Evolutionary conservation across 2,329 filamentous ascomycete species (phyloP).

Genomic region (Sphaerulina vaccinii): DNA sequence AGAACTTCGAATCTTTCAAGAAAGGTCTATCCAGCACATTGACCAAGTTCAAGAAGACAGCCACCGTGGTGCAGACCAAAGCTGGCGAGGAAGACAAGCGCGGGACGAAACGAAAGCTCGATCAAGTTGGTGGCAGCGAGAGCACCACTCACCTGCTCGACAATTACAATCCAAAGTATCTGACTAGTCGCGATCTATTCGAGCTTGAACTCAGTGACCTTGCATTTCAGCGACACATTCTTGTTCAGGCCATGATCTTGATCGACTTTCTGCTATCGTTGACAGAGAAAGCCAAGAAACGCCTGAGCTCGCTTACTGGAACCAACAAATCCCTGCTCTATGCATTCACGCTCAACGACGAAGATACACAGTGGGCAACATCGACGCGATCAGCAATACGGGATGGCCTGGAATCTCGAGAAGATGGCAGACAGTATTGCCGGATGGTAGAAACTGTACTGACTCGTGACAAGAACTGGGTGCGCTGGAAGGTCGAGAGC

Average conservation of each 20-base stretch:
- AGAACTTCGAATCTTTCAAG: constrained; percentile 66
- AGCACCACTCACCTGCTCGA: constrained; percentile 58
- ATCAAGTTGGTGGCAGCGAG: constrained; percentile 11
- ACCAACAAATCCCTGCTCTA: constrained; percentile 86
- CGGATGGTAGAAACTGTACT: constrained; percentile 96
- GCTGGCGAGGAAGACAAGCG: constrained; percentile 63
- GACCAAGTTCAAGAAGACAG: constrained; percentile 71
- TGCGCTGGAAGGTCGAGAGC: constrained; percentile 94
- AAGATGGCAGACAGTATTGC: constrained; percentile 88
- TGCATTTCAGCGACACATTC: constrained; percentile 87
- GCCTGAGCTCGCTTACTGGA: constrained; percentile 62
- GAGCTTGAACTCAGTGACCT: constrained; percentile 95
- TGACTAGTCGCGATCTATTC: constrained; percentile 96
- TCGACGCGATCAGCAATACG: constrained; percentile 77
- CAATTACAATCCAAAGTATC: constrained; percentile 93
- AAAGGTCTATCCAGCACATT: constrained; percentile 62
- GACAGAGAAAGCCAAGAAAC: constrained; percentile 77
- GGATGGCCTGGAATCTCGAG: constrained; percentile 62
- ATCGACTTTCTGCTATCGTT: constrained; percentile 94
- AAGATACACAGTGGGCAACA: constrained; percentile 83
- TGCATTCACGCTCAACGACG: constrained; percentile 70
- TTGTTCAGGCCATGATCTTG: constrained; percentile 92
- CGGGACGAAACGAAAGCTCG: constrained; percentile 67
- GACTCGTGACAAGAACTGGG: constrained; percentile 96
- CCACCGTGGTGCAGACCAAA: constrained; percentile 66